A percentile compares a stretch with the other conserved stretches of the same genome.
These are phyloP conservation scores for Umbellularia californica DNA, from an alignment of 164 flowering plant species.

Conservation along the genomic window DNA sequence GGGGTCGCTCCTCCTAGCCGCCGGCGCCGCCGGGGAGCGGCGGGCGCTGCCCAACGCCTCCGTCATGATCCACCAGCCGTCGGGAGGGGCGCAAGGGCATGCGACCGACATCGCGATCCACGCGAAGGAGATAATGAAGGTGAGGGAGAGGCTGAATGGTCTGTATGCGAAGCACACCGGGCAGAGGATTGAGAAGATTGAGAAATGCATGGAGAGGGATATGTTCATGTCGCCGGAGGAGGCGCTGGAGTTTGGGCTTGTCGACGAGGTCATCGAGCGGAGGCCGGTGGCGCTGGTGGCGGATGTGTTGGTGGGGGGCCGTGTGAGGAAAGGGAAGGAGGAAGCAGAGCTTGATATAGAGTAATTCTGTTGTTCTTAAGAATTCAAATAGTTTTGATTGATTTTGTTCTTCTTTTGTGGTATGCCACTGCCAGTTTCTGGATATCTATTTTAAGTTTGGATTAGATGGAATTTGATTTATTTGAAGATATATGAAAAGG, in stretches of 20 bases:
- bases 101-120: slow-evolving; percentile 80
- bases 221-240: slow-evolving; percentile 87
- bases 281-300: slow-evolving; percentile 75
- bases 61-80: slow-evolving; percentile 92
- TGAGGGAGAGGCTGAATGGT: slow-evolving; percentile 68
- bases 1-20: slow-evolving; percentile 83
- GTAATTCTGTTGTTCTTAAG: not conserved
- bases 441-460: not conserved
- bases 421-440: not conserved
- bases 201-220: slow-evolving; percentile 86
- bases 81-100: slow-evolving; percentile 88
- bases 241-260: slow-evolving; percentile 35
- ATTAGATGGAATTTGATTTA: not conserved
- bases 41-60: slow-evolving; percentile 82
- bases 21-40: slow-evolving; percentile 88
- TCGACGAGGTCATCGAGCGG: slow-evolving; percentile 9
- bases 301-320: slow-evolving; percentile 50
- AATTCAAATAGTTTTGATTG: not conserved
- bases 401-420: not conserved
- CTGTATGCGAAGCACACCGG: slow-evolving; percentile 83
- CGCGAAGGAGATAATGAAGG: slow-evolving; percentile 73
- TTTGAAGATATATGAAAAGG: slow-evolving; percentile 3
- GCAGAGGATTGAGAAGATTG: slow-evolving; percentile 53
- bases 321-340: slow-evolving; percentile 31
- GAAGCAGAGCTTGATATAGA: slow-evolving; percentile 25